These are phyloP conservation scores for Teratosphaeria nubilosa DNA, from an alignment of 2,329 filamentous ascomycete genomes.

Conservation along the genomic window DNA sequence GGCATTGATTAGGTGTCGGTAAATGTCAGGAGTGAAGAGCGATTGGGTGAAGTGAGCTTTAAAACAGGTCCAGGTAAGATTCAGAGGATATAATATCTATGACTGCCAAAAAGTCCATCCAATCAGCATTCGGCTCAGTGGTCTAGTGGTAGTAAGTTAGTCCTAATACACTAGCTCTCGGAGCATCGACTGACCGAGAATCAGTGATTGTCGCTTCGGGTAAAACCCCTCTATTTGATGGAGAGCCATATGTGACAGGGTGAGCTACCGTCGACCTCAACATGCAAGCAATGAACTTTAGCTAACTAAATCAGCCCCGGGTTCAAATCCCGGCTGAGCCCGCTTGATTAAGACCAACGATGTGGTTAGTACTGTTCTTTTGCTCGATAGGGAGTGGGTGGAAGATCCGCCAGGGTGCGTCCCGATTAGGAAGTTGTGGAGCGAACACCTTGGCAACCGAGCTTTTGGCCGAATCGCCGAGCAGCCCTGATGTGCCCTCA, in stretches of 20 bases:
- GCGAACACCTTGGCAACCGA: not conserved
- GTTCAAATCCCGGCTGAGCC: not conserved
- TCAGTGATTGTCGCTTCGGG: slow-evolving; percentile 6
- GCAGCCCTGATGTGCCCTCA: no score
- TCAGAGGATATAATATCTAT: not conserved
- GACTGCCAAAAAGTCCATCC: not conserved
- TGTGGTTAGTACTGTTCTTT: not conserved
- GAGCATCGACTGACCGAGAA: no score
- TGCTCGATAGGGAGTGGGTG: not conserved
- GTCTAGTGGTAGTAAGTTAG: slow-evolving; percentile 8
- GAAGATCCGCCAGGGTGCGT: no score
- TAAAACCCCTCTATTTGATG: not conserved
- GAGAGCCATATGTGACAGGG: slow-evolving; percentile 1
- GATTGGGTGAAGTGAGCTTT: no score
- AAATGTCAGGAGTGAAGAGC: no score
- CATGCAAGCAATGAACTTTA: not conserved
- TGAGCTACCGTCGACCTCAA: not conserved
- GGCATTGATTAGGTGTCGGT: no score
- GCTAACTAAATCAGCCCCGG: not conserved
- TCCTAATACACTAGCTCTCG: no score
- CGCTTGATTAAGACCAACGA: not conserved
- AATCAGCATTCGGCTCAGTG: not conserved
- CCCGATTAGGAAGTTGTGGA: not conserved
- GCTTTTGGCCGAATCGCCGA: not conserved
- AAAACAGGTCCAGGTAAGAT: no score